Evolutionary conservation across 306 rosid genomes (phyloP).

Genomic region (Herpetospermum pedunculosum): DNA sequence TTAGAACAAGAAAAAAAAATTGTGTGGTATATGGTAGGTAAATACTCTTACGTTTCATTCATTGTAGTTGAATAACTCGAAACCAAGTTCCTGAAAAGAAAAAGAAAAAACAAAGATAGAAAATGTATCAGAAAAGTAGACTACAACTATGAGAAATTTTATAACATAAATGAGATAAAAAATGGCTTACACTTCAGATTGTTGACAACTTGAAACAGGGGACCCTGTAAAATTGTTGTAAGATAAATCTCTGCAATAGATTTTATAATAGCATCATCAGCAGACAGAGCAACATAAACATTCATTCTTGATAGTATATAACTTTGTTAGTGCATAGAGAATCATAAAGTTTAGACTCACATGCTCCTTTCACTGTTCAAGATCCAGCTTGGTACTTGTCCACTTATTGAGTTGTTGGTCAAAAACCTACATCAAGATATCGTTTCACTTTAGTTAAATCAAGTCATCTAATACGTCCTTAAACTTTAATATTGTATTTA

Average conservation of each 20-base stretch:
- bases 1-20: not conserved
- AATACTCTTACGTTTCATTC: conserved; percentile 28
- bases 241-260: conserved; percentile 68
- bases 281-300: not conserved
- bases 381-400: conserved; percentile 50
- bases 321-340: not conserved
- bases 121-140: not conserved
- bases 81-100: conserved; percentile 61
- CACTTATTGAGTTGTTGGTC: conserved; percentile 58
- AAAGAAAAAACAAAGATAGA: not conserved
- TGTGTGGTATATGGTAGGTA: not conserved
- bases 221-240: conserved; percentile 55
- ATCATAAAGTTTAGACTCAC: conserved; percentile 30
- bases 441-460: too few species aligned
- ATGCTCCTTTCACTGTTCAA: conserved; percentile 5
- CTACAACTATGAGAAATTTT: not conserved
- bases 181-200: conserved; percentile 40
- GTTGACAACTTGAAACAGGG: conserved; percentile 29
- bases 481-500: too few species aligned
- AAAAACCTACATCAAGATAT: conserved; percentile 47
- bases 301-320: not conserved
- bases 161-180: not conserved
- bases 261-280: not conserved
- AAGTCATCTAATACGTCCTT: too few species aligned
- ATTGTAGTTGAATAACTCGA: conserved; percentile 43